Evolutionary conservation across 495 filamentous ascomycete genomes (phyloP), one percentile per base, ranked within the genome.

Genomic region (Neurospora hispaniola): DNA sequence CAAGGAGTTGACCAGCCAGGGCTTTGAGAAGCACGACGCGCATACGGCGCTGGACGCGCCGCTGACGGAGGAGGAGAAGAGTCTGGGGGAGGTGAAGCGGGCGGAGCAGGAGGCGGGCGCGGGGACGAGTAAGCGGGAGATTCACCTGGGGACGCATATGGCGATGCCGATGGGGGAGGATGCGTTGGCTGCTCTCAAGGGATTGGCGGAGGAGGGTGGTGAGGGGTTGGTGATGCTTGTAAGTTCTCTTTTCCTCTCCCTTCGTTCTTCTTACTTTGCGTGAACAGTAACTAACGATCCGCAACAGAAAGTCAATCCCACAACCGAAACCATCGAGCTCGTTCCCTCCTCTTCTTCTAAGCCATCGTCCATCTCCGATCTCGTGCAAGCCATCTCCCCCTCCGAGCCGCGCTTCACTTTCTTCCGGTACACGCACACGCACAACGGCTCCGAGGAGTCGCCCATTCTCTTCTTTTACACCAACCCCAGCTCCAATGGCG

Each of bases 401-500:
- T 85, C 89, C 44, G 91, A 94, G 74, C 95, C 96, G 11, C 87
- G 94, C 46, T 98, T 97, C 81, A 93, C 92, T 7, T 97, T 97
- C 83, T 99, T 93, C 85, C 88, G 90, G 69, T 93, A 91, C 78
- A 75, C 74, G 23, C 84, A 91, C 72, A 79, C 80, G 7, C 82
- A 85, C 73, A 82, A 85, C n/a, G 87, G 86, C 10, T 80, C 81
- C 44, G 83, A 87, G 71, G 87, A 87, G 70, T 87, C 89, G 7
- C 86, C 90, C 6, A 86, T 98, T 42, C 85, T 98, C 40, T 99
- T 98, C 84, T 90, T 98, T 78, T 98, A 97, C 82, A 97, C 94
- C 8, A 98, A 95, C 78, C 96, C 96, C 5, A 85, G 87, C 4
- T 88, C 82, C 5, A 89, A 90, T 0, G 84, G 82, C 42, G 83